Evolutionary conservation across 2,329 filamentous ascomycete species (phyloP), one percentile per base, ranked within the genome.

Genomic region (Massarina eburnea): DNA sequence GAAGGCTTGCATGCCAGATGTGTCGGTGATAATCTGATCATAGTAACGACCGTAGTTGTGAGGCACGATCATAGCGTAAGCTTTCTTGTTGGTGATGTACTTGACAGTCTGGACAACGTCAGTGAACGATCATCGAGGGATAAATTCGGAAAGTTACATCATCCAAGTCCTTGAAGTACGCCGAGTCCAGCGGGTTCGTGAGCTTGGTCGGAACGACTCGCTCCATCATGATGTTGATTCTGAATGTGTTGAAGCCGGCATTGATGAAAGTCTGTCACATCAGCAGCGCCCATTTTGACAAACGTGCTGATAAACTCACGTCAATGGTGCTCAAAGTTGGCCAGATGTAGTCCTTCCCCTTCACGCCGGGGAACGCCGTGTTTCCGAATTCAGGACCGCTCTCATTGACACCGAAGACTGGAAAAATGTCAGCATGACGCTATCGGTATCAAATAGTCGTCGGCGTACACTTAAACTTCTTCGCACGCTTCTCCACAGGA

Each of bases 331-430:
- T 66, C 9, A 76, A 66, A 39, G 79, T 74, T 1, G 83, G 82
- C 74, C 82, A 88, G 48, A 70, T 82, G 66, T 80, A 88, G 56
- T 87, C 78, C 8, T 66, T 83, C 51, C 77, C 78, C 59, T 79
- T 78, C 0, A 64, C 61, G n/a, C 84, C 84, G 0, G 85, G 84
- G 27, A 81, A 73, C 30, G 68, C 75, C n/a, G 59, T 69, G 45
- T 79, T 68, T 17, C 84, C 84, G 45, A 88, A 88, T 62, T 88
- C 85, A 37, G 81, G 82, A 33, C 82, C 81, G 19, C 80, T 77
- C 60, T 83, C 75, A 52, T 78, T 80, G 52, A 76, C 63, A 12
- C 77, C 77, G 37, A 78, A 72, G 39, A 42, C 39, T 27, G 22
- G 10, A 10, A 35, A 8, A 6, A 6, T 18, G 32, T 35, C 7